These are phyloP conservation scores for Amphicarpaea edgeworthii DNA, from an alignment of 306 rosid genomes.

Conservation along the genomic window DNA sequence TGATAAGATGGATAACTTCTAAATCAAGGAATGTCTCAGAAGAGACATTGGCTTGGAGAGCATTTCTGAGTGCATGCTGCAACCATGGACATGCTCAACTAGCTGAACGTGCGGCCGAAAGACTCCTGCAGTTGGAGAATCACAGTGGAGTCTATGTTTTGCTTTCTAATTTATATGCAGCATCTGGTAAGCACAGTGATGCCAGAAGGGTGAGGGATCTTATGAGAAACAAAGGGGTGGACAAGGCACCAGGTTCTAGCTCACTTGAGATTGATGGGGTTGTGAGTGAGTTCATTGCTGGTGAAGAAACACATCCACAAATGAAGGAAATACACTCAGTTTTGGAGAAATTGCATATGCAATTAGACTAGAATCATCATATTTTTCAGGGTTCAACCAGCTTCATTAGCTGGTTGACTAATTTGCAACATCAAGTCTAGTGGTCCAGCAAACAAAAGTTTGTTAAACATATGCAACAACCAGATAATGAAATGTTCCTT, in stretches of 20 bases:
- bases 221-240: slow-evolving; percentile 67
- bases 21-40: slow-evolving; percentile 51
- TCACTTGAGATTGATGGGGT: slow-evolving; percentile 66
- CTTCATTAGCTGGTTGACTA: neutral
- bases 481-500: neutral
- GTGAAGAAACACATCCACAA: slow-evolving; percentile 60
- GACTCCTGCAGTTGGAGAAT: slow-evolving; percentile 51
- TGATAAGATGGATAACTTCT: slow-evolving; percentile 48
- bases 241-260: slow-evolving; percentile 82
- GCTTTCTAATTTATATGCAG: slow-evolving; percentile 69
- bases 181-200: slow-evolving; percentile 58
- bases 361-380: slow-evolving; percentile 40
- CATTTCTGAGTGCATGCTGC: slow-evolving; percentile 80
- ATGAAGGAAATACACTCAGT: slow-evolving; percentile 61
- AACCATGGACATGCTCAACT: slow-evolving; percentile 65
- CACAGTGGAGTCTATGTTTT: slow-evolving; percentile 77
- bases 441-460: neutral
- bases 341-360: slow-evolving; percentile 60
- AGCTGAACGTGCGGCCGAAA: slow-evolving; percentile 67
- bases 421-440: neutral
- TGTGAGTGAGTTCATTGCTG: slow-evolving; percentile 71
- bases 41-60: slow-evolving; percentile 80
- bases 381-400: neutral
- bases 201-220: slow-evolving; percentile 66
- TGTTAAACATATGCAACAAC: neutral